Evolutionary conservation across 2,329 filamentous ascomycete species (phyloP).

Genomic region (Apiospora rasikravindrae): DNA sequence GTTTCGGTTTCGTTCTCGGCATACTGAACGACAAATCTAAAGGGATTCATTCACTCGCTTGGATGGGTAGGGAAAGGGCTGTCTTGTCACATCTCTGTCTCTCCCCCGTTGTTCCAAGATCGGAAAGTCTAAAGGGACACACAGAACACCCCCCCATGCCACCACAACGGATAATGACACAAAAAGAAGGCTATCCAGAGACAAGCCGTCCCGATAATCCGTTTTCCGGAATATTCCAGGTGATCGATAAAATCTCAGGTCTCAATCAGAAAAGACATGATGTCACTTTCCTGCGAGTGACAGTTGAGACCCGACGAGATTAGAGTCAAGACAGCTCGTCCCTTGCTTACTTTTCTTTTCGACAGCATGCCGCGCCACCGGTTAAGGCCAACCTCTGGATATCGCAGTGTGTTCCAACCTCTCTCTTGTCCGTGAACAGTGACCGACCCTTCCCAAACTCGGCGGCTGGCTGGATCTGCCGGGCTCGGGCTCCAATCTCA

Average conservation of each 20-base stretch:
- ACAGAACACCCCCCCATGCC: too few species aligned
- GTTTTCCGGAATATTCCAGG: slow-evolving; percentile 2
- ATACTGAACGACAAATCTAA: background rate
- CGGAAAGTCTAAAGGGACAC: background rate
- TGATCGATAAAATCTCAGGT: background rate
- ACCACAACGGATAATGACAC: too few species aligned
- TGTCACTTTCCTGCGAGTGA: background rate
- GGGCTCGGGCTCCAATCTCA: background rate
- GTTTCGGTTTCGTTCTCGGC: background rate
- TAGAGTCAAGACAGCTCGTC: background rate
- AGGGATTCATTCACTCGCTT: background rate
- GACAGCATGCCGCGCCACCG: background rate
- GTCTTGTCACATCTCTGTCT: background rate
- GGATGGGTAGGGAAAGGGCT: too few species aligned
- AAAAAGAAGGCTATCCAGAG: background rate
- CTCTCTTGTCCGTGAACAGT: background rate
- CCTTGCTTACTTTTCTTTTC: background rate
- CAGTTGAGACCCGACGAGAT: background rate
- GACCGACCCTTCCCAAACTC: background rate
- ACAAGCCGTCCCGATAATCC: background rate
- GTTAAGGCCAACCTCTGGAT: background rate
- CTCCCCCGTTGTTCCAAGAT: background rate
- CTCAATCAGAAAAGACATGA: background rate
- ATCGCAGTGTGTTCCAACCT: background rate
- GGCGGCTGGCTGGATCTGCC: background rate